phyloP scores from a whole-genome alignment of 345 rosid genomes.

The Eucalyptus guilfoylei region DNA sequence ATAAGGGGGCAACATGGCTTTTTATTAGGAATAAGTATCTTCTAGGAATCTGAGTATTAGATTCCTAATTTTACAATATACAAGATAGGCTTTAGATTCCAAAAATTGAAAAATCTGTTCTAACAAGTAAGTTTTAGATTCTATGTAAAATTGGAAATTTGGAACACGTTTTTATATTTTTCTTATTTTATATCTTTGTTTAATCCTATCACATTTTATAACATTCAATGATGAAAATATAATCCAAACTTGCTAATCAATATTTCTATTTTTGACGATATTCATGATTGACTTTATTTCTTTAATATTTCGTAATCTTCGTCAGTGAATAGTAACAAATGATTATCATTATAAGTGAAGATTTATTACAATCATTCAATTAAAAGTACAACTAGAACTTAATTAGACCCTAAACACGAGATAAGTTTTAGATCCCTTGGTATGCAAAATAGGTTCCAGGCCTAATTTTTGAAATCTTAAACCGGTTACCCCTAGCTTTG shows the following conservation, averaged over 20 bases:
- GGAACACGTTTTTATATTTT: rapidly evolving
- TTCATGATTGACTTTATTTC: no score
- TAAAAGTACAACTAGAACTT: no score
- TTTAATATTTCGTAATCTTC: no score
- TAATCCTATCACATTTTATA: not conserved
- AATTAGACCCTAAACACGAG: no score
- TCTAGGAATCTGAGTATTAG: rapidly evolving
- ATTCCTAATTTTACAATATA: rapidly evolving
- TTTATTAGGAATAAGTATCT: rapidly evolving
- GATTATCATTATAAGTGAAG: no score
- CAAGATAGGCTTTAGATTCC: rapidly evolving
- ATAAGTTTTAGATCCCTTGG: no score
- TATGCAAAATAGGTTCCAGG: no score
- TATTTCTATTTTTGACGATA: no score
- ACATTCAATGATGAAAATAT: rapidly evolving
- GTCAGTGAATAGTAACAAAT: rapidly evolving
- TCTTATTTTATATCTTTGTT: no score
- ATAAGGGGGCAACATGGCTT: rapidly evolving
- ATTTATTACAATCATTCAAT: no score
- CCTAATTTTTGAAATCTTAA: no score
- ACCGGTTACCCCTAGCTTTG: not conserved
- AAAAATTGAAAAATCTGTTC: rapidly evolving
- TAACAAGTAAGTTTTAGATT: rapidly evolving
- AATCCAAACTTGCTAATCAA: no score
- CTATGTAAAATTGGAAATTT: rapidly evolving